Conservation (phyloP, 495 filamentous ascomycete genomes). For the Corynascus novoguineensis region DNA sequence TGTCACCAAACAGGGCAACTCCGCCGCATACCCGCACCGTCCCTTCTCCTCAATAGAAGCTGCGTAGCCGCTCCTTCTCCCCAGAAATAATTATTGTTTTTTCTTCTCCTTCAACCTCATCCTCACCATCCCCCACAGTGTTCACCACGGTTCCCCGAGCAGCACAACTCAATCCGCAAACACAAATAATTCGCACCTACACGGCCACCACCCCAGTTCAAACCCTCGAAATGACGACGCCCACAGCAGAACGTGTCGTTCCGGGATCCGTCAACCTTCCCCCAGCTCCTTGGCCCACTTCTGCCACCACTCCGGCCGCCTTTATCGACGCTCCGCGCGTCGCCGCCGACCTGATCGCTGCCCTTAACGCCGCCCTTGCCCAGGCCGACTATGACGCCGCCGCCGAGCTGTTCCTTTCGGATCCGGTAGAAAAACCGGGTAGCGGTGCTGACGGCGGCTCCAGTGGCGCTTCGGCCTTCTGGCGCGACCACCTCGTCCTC, state of each 20-base stretch:
- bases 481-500: constrained; percentile 57
- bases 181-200: not conserved
- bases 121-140: too few relatives aligned
- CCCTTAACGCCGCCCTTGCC: constrained; percentile 46
- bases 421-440: too few relatives aligned
- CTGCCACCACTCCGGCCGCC: constrained; percentile 19
- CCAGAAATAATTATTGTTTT: too few relatives aligned
- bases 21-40: too few relatives aligned
- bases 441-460: not conserved
- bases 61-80: too few relatives aligned
- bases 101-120: too few relatives aligned
- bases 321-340: constrained; percentile 43
- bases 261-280: constrained; percentile 55
- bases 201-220: not conserved
- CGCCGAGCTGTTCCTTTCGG: constrained; percentile 44
- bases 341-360: constrained; percentile 38
- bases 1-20: too few relatives aligned
- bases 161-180: too few relatives aligned
- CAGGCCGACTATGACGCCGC: constrained; percentile 31
- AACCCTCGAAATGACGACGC: constrained; percentile 28
- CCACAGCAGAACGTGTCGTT: constrained; percentile 45
- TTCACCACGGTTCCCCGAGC: too few relatives aligned
- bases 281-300: constrained; percentile 37
- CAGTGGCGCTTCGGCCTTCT: constrained; percentile 37
- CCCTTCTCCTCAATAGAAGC: too few relatives aligned